phyloP scores from a whole-genome alignment of 2,329 filamentous ascomycete genomes.

The Cadophora sp. region DNA sequence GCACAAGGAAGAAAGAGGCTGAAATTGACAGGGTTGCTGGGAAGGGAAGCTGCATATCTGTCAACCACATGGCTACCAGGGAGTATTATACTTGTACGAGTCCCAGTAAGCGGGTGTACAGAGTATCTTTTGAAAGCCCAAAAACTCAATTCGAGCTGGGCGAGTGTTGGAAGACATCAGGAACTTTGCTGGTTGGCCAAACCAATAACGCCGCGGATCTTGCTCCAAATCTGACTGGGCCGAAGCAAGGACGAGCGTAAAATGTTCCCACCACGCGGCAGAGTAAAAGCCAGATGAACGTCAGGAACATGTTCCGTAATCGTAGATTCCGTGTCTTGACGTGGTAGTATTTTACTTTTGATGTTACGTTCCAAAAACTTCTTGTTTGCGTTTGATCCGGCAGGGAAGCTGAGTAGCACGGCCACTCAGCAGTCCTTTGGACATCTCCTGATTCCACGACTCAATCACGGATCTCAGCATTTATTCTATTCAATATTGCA shows the following conservation, averaged over 20 bases:
- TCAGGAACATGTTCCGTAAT: not conserved
- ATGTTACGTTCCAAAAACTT: not conserved
- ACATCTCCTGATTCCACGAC: not conserved
- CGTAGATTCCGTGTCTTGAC: not conserved
- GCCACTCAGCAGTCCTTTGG: not conserved
- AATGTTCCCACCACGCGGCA: not conserved
- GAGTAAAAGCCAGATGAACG: not conserved
- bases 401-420: not conserved
- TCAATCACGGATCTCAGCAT: not conserved
- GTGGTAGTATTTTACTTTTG: not conserved
- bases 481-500: not conserved
- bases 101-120: not conserved
- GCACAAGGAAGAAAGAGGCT: not conserved
- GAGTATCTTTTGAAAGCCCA: not conserved
- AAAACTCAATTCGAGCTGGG: not conserved
- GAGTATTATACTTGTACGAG: constrained; percentile 3
- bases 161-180: not conserved
- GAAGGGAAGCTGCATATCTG: not conserved
- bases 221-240: not conserved
- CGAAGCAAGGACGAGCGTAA: not conserved
- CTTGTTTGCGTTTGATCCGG: not conserved
- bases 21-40: not conserved
- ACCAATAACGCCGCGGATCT: not conserved
- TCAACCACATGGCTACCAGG: constrained; percentile 3
- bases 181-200: not conserved